Conservation (phyloP, 2,329 filamentous ascomycete species). For the Diaporthe ampelina region DNA sequence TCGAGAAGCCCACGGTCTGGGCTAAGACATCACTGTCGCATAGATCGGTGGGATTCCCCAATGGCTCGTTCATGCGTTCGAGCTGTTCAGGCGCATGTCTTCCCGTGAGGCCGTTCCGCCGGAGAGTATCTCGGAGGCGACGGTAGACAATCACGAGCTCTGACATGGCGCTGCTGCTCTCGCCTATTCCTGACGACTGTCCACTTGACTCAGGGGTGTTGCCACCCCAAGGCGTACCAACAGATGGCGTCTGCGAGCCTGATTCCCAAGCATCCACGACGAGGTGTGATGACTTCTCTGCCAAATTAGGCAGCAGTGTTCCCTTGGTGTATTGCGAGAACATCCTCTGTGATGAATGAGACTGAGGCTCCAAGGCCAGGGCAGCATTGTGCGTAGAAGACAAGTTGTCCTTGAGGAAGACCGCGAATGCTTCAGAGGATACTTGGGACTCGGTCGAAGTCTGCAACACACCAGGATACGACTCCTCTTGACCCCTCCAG, state of each 20-base stretch:
- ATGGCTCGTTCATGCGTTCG: constrained; percentile 42
- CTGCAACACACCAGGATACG: constrained; percentile 80
- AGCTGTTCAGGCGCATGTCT: constrained; percentile 52
- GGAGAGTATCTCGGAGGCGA: constrained; percentile 71
- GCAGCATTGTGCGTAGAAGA: constrained; percentile 10
- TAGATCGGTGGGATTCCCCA: constrained; percentile 59
- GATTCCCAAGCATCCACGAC: constrained; percentile 60
- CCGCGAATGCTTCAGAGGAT: constrained; percentile 65
- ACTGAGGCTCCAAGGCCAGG: constrained; percentile 3
- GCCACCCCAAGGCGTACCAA: constrained; percentile 56
- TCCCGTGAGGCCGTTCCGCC: constrained; percentile 65
- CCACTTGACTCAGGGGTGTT: constrained; percentile 53
- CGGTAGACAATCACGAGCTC: constrained; percentile 74
- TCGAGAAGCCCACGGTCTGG: constrained; percentile 82
- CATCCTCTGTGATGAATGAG: constrained; percentile 46
- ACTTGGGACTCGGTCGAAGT: constrained; percentile 54
- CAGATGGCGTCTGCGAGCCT: constrained; percentile 50
- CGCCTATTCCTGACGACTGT: constrained; percentile 46
- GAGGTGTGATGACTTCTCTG: constrained; percentile 54
- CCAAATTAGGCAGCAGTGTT: constrained; percentile 56
- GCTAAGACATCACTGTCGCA: constrained; percentile 72
- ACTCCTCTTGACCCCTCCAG: constrained; percentile 93
- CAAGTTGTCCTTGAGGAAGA: constrained; percentile 66
- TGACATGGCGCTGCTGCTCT: constrained; percentile 54
- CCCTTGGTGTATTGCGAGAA: constrained; percentile 56